phyloP scores from a whole-genome alignment of 1,139 yeast species.

The Sugiyamaella pinicola region DNA sequence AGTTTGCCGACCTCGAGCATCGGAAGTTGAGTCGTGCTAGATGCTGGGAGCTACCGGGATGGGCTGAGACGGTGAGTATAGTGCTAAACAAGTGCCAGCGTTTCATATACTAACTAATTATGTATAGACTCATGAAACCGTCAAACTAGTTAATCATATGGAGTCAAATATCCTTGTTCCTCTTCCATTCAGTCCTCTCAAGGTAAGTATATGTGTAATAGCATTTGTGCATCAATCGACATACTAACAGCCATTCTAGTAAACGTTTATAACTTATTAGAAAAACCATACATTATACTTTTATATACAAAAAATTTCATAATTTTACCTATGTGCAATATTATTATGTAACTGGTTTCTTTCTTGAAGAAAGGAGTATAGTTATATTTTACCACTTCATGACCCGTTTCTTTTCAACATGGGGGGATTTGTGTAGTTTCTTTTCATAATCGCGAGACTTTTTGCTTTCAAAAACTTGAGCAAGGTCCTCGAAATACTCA shows the following conservation, averaged over 20 bases:
- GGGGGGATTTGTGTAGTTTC: constrained; percentile 10
- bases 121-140: constrained; percentile 46
- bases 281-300: background rate
- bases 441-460: constrained; percentile 17
- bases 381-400: constrained; percentile 13
- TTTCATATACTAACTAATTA: constrained; percentile 2
- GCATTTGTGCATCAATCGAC: background rate
- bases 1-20: constrained; percentile 49
- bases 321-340: constrained; percentile 11
- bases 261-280: background rate
- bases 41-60: constrained; percentile 50
- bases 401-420: constrained; percentile 20
- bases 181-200: constrained; percentile 45
- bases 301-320: background rate
- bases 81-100: constrained; percentile 14
- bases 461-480: constrained; percentile 23
- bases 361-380: too few relatives aligned
- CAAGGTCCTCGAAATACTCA: constrained; percentile 30
- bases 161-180: constrained; percentile 46
- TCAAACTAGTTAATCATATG: constrained; percentile 46
- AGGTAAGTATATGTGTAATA: constrained; percentile 19
- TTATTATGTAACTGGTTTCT: too few relatives aligned
- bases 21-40: constrained; percentile 46
- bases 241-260: background rate
- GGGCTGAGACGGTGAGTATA: constrained; percentile 44